Percentiles rank a stretch among this genome's conserved stretches.
phyloP scores from a whole-genome alignment of 2,329 filamentous ascomycete genomes.

The Teratosphaeria pseudoeucalypti region DNA sequence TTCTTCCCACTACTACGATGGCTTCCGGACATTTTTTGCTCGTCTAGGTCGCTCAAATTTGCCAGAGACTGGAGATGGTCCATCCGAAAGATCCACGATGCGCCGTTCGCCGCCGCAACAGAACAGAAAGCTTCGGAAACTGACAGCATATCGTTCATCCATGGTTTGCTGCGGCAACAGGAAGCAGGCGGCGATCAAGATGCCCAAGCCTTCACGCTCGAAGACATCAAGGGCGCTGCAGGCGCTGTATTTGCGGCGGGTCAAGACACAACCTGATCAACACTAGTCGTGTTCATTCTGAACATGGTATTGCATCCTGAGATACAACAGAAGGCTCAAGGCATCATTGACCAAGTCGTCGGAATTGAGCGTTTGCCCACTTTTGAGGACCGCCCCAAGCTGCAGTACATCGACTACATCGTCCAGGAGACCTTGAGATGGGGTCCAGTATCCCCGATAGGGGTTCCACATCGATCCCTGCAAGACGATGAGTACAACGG shows the following conservation, averaged over 20 bases:
- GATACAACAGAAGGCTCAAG: constrained; percentile 21
- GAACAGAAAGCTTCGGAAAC: constrained; percentile 14
- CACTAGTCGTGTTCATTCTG: constrained; percentile 19
- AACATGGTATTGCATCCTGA: constrained; percentile 21
- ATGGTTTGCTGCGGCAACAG: constrained; percentile 28
- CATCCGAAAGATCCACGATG: constrained; percentile 27
- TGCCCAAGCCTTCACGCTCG: constrained; percentile 25
- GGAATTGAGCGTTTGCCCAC: constrained; percentile 20
- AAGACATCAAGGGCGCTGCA: constrained; percentile 33
- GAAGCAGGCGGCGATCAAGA: constrained; percentile 23
- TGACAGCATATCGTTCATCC: constrained; percentile 32
- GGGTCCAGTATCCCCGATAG: constrained; percentile 20
- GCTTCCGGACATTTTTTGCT: constrained; percentile 30
- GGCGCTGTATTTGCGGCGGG: constrained; percentile 29
- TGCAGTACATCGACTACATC: constrained; percentile 25
- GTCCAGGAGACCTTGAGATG: constrained; percentile 29
- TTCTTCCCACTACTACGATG: constrained; percentile 37
- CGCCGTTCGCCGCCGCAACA: constrained; percentile 27
- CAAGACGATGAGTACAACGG: constrained; percentile 15
- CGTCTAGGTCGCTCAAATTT: constrained; percentile 17
- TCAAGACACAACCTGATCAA: constrained; percentile 27
- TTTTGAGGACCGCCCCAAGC: constrained; percentile 17
- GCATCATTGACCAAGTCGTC: constrained; percentile 23
- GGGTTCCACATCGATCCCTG: constrained; percentile 16
- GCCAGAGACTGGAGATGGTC: constrained; percentile 25